These are phyloP conservation scores for Protomyces inouyei DNA, from an alignment of 1,139 yeast genomes.

Conservation along the genomic window DNA sequence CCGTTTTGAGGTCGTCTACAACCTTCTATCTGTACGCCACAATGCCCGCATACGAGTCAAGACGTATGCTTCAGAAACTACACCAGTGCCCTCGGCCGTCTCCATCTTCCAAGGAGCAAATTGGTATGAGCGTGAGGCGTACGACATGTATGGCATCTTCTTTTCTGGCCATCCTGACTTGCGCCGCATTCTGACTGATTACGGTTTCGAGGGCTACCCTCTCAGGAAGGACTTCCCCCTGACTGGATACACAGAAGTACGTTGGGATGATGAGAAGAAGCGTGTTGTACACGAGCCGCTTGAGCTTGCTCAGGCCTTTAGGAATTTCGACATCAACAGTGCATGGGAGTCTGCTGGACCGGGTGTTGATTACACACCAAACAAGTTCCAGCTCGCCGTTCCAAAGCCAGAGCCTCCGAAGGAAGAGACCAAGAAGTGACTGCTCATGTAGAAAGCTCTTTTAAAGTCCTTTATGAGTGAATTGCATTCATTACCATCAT, in stretches of 20 bases:
- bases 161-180: conserved; percentile 87
- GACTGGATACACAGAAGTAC: conserved; percentile 61
- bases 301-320: conserved; percentile 61
- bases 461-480: not conserved
- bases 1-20: conserved; percentile 83
- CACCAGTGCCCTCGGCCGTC: conserved; percentile 73
- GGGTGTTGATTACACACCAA: conserved; percentile 79
- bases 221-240: conserved; percentile 90
- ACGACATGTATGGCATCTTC: conserved; percentile 46
- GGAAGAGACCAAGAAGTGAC: conserved; percentile 38
- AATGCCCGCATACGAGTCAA: conserved; percentile 85
- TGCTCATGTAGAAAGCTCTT: not conserved
- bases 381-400: conserved; percentile 70
- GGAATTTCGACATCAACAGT: conserved; percentile 80
- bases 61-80: conserved; percentile 79
- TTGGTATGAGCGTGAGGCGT: conserved; percentile 51
- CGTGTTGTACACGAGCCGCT: conserved; percentile 85
- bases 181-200: conserved; percentile 86
- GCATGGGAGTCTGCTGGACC: conserved; percentile 93
- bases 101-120: conserved; percentile 72
- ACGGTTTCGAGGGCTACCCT: conserved; percentile 91
- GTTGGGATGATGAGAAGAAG: conserved; percentile 87
- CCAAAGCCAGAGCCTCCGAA: conserved; percentile 62
- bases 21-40: conserved; percentile 72
- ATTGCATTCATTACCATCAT: not conserved